Evolutionary conservation across 306 rosid species (phyloP).

Genomic region (Nissolia schottii): DNA sequence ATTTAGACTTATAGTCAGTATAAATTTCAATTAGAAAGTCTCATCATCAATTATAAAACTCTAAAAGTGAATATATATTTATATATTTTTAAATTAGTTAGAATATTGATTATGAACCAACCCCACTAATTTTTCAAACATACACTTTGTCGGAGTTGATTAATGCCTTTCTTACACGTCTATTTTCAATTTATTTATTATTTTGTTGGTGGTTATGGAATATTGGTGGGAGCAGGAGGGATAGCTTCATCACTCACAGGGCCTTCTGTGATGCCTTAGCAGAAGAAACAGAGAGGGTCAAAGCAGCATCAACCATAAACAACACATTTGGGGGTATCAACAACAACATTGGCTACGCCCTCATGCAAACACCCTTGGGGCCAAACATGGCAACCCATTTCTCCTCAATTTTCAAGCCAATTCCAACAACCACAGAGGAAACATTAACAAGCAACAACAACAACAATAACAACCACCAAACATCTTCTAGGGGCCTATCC

Average conservation of each 20-base stretch:
- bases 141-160: too few species aligned
- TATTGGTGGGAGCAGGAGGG: slow-evolving; percentile 49
- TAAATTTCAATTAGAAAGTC: too few species aligned
- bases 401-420: slow-evolving; percentile 50
- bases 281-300: slow-evolving; percentile 69
- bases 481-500: slow-evolving; percentile 28
- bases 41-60: too few species aligned
- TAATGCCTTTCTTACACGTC: neutral
- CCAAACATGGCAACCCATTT: slow-evolving; percentile 42
- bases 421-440: slow-evolving; percentile 18
- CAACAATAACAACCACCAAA: slow-evolving; percentile 4
- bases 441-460: neutral
- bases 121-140: too few species aligned
- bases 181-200: neutral
- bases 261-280: slow-evolving; percentile 82
- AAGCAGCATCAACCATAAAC: slow-evolving; percentile 40
- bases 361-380: slow-evolving; percentile 40
- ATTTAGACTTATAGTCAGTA: too few species aligned
- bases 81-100: too few species aligned
- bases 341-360: slow-evolving; percentile 36
- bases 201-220: neutral
- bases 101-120: too few species aligned
- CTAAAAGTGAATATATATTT: too few species aligned
- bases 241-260: slow-evolving; percentile 73
- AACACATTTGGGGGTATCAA: slow-evolving; percentile 2